Evolutionary conservation across 139 green algal genomes (phyloP), one percentile per base, ranked within the genome.

Genomic region (Microglena sp.): DNA sequence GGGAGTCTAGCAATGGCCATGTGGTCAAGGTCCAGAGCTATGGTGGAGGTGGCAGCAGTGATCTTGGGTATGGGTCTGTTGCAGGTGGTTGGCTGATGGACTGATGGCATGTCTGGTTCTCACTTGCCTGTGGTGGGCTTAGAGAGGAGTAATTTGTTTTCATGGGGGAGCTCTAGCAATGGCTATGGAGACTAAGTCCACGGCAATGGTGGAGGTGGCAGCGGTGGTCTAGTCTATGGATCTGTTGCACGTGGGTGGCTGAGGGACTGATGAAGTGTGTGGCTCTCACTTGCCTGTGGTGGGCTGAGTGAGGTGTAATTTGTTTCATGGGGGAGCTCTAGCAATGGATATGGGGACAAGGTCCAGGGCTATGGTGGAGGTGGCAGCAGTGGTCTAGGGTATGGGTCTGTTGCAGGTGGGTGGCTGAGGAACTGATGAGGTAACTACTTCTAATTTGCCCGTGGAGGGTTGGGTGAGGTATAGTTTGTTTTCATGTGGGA

Each of bases 21-120:
- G 40, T 15, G 15, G 40, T 15, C 40, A 50, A 24, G 11, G 15
- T 15, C 15, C 40, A 11, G 40, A 50, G 40, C 40, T 15, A 50
- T 24, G 11, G 15, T 50, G 40, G 58, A 5, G 58, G 33, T 2
- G 34, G 58, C 58, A 54, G 58, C 56, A 66, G 59, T 55, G 60
- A 33, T 7, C 45, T 68, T 5, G 36, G 6, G n/a, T 15, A 24
- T 5, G 5, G 40, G 40, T 24, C 40, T 50, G 40, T 15, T 27
- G 26, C 22, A 6, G n/a, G n/a, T n/a, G n/a, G n/a, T n/a, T n/a
- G n/a, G n/a, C n/a, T n/a, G n/a, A n/a, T n/a, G n/a, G n/a, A n/a
- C n/a, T n/a, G n/a, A n/a, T n/a, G n/a, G n/a, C n/a, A n/a, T n/a
- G n/a, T n/a, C n/a, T n/a, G n/a, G n/a, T n/a, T n/a, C n/a, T n/a